Evolutionary conservation across 768 basidiomycete species (phyloP).

Genomic region (Mycena floridula): DNA sequence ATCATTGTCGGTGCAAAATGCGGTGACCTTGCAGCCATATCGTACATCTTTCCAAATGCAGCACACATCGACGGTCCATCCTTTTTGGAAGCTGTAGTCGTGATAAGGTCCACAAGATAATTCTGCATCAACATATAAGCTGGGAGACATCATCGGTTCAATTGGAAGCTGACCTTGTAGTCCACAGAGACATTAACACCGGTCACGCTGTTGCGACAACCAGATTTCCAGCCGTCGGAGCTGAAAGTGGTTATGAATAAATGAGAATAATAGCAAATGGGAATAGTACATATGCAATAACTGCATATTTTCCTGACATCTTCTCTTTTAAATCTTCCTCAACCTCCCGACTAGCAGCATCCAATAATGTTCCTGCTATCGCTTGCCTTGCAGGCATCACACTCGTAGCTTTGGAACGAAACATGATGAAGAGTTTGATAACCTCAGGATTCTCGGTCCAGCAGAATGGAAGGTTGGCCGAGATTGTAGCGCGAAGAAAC

Average conservation of each 20-base stretch:
- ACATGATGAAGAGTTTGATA: slow-evolving; percentile 11
- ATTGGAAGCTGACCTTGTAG: background rate
- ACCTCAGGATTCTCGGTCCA: slow-evolving; percentile 7
- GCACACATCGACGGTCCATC: slow-evolving; percentile 5
- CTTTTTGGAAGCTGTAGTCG: slow-evolving; percentile 2
- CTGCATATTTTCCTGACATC: slow-evolving; percentile 6
- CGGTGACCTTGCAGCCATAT: slow-evolving; percentile 5
- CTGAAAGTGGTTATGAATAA: background rate
- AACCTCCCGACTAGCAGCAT: slow-evolving; percentile 2
- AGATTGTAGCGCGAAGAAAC: slow-evolving; percentile 7
- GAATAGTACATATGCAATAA: slow-evolving; percentile 3
- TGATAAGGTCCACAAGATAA: slow-evolving; percentile 1
- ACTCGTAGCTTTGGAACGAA: slow-evolving; percentile 5
- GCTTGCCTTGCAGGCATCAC: slow-evolving; percentile 5
- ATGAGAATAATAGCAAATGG: background rate
- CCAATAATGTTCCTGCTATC: slow-evolving; percentile 5
- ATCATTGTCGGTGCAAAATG: slow-evolving; percentile 10
- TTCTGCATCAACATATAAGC: background rate
- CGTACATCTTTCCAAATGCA: slow-evolving; percentile 4
- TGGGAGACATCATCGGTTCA: background rate
- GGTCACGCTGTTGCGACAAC: background rate
- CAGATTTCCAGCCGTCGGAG: slow-evolving; percentile 1
- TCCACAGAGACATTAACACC: slow-evolving; percentile 1
- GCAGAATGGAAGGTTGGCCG: slow-evolving; percentile 1
- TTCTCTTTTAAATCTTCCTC: slow-evolving; percentile 4